phyloP scores from a whole-genome alignment of 768 basidiomycete genomes.

The Termitomyces titanicus region DNA sequence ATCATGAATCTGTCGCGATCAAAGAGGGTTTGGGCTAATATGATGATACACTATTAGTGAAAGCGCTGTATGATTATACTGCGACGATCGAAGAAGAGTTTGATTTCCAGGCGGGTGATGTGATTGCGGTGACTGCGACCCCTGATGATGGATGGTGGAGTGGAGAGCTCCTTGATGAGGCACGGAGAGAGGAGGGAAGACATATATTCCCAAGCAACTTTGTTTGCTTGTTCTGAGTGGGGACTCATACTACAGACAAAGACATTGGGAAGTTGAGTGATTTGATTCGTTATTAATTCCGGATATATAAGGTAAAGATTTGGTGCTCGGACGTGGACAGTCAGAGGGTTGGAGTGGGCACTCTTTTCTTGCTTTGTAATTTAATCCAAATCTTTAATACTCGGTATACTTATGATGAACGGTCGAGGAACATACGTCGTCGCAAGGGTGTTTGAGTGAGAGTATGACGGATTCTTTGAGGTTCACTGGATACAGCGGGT shows the following conservation, averaged over 20 bases:
- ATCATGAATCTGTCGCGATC: not conserved
- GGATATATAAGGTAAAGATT: not conserved
- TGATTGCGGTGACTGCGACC: constrained; percentile 92
- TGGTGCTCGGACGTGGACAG: not conserved
- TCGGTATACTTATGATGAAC: not conserved
- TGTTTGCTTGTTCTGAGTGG: constrained; percentile 68
- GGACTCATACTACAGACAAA: no score
- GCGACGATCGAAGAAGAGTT: constrained; percentile 91
- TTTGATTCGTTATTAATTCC: not conserved
- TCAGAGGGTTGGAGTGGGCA: not conserved
- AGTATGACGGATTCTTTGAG: no score
- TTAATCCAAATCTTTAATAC: constrained; percentile 3
- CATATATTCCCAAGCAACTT: constrained; percentile 89
- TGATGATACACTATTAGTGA: constrained; percentile 43
- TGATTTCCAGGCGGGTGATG: constrained; percentile 93
- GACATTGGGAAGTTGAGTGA: not conserved
- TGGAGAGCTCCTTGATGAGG: constrained; percentile 78
- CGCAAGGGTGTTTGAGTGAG: no score
- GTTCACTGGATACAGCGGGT: no score
- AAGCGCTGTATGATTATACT: constrained; percentile 84
- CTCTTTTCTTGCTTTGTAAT: not conserved
- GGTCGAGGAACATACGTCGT: not conserved
- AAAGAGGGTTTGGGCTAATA: not conserved
- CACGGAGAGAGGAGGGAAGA: constrained; percentile 62
- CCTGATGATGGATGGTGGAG: constrained; percentile 99